A percentile compares a stretch with the other conserved stretches of the same genome.
phyloP scores from a whole-genome alignment of 2,329 filamentous ascomycete genomes.

The Trichoderma oligosporum region DNA sequence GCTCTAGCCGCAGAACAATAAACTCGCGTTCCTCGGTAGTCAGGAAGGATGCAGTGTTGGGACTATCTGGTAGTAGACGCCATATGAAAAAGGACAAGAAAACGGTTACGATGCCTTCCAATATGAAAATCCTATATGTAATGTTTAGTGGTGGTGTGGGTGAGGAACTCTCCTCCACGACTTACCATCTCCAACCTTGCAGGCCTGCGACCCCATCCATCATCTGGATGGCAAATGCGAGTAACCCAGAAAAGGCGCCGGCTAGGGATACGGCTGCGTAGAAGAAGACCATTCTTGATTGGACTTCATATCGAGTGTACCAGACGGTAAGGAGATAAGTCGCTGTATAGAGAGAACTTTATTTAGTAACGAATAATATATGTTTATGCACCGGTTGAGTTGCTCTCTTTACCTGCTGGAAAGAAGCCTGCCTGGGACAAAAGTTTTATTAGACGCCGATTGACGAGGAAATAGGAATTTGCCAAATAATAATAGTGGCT shows the following conservation, averaged over 20 bases:
- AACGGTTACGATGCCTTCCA: conserved; percentile 65
- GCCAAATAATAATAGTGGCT: neutral
- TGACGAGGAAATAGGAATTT: neutral
- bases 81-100: conserved; percentile 59
- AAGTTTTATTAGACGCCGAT: neutral
- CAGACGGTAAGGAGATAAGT: conserved; percentile 79
- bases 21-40: neutral
- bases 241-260: conserved; percentile 77
- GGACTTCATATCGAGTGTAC: conserved; percentile 83
- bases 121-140: conserved; percentile 60
- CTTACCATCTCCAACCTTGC: conserved; percentile 65
- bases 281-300: conserved; percentile 90
- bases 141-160: neutral
- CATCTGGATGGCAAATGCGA: conserved; percentile 80
- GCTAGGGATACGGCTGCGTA: conserved; percentile 77
- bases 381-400: neutral
- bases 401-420: conserved; percentile 24
- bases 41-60: conserved; percentile 41
- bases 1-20: neutral
- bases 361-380: neutral
- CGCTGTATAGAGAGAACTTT: conserved; percentile 33
- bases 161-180: neutral
- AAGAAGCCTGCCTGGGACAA: conserved; percentile 58
- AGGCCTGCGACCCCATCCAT: conserved; percentile 71
- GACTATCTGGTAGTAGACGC: conserved; percentile 70